Evolutionary conservation across 2,329 filamentous ascomycete species (phyloP).

Genomic region (Paraphaeosphaeria sporulosa): DNA sequence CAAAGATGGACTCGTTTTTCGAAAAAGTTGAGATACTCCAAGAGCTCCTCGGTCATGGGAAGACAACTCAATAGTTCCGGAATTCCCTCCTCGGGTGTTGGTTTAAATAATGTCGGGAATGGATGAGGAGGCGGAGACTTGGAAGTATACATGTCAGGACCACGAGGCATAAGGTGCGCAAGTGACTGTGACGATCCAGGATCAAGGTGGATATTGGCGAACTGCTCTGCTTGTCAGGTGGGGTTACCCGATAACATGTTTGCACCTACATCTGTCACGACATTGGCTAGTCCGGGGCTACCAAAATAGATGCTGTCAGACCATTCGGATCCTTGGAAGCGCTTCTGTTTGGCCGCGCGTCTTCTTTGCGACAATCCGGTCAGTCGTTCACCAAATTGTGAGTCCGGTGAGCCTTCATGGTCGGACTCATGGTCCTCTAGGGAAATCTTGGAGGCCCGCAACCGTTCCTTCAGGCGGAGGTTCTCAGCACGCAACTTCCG

Average conservation of each 20-base stretch:
- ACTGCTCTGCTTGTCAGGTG: slow-evolving; percentile 44
- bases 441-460: slow-evolving; percentile 44
- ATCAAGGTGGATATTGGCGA: slow-evolving; percentile 52
- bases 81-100: slow-evolving; percentile 43
- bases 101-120: slow-evolving; percentile 55
- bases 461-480: slow-evolving; percentile 52
- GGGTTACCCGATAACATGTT: not conserved
- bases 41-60: slow-evolving; percentile 49
- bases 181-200: slow-evolving; percentile 46
- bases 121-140: slow-evolving; percentile 50
- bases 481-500: slow-evolving; percentile 57
- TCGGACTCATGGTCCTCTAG: slow-evolving; percentile 50
- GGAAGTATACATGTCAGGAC: slow-evolving; percentile 53
- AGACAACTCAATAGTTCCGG: slow-evolving; percentile 49
- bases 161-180: slow-evolving; percentile 53
- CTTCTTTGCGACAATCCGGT: slow-evolving; percentile 31
- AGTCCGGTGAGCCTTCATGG: slow-evolving; percentile 30
- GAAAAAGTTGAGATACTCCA: slow-evolving; percentile 52
- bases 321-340: slow-evolving; percentile 51
- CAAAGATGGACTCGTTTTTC: slow-evolving; percentile 53
- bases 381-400: slow-evolving; percentile 28
- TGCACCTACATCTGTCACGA: slow-evolving; percentile 54
- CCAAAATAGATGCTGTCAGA: slow-evolving; percentile 60
- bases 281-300: slow-evolving; percentile 57
- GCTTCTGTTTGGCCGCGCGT: slow-evolving; percentile 39